Base-by-base conservation (phyloP, 805 yeast species). In the Kodamaea kakaduensis region DNA sequence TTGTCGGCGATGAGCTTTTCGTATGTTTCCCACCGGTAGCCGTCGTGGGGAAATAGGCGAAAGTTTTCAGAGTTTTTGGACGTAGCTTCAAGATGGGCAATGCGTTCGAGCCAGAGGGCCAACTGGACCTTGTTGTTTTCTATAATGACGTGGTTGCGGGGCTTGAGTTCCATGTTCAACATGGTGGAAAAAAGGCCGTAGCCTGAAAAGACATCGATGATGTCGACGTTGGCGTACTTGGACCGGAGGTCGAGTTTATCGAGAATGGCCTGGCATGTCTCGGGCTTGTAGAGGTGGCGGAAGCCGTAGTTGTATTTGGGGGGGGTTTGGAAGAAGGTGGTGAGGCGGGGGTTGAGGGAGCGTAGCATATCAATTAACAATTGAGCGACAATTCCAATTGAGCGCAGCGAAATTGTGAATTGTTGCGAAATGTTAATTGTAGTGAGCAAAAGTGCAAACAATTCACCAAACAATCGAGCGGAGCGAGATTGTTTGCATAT, bases 21-120 rank as follows among this genome's bases (percentile, higher is more conserved):
- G 48, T 70, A 86, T 1, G 87, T 66, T 3, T 58, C 57, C 95
- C 95, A 86, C 10, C 73, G 59, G 52, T 72, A 83, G 3, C 93
- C 89, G 48, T 81, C 80, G 25, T 52, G 50, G 1, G 52, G 44
- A 25, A 50, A 54, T 24, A 58, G 51, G 18, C 52, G 48, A 36
- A 67, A 61, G 30, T 64, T 65, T 17, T 59, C 64, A 6, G 37
- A 31, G 29, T 58, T 56, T 4, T 51, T 52, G 15, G 44, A 40
- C 4, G 19, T 6, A 9, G 9, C 9, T 21, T 53, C 31, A 14
- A 64, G 46, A 10, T 36, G 42, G 9, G 47, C 37, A 19, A 61
- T 50, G 12, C 61, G 36, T 16, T 51, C 48, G 17, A 48, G 39
- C 67, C 69, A 65, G 9, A 49, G 45, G 3, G 41, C 38, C 15